Percentiles rank a stretch among this genome's conserved stretches.
These are phyloP conservation scores for Exophiala spinifera DNA, from an alignment of 2,329 filamentous ascomycete species.

Conservation along the genomic window DNA sequence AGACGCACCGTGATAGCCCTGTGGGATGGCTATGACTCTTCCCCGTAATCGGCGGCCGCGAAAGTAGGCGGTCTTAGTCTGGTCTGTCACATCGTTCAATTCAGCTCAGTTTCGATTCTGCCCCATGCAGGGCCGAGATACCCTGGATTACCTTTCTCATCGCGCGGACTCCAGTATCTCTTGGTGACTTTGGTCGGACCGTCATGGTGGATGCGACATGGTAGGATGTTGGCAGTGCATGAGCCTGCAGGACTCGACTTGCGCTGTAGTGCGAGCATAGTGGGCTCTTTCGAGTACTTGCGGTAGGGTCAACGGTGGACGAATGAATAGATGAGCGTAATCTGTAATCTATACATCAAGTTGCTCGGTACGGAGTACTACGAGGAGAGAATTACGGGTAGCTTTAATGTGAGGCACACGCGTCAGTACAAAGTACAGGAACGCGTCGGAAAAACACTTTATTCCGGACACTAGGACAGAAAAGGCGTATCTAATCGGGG, in stretches of 20 bases:
- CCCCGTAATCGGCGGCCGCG: conserved; percentile 77
- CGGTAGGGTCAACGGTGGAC: too few species aligned
- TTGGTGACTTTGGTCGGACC: conserved; percentile 64
- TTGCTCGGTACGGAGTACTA: too few species aligned
- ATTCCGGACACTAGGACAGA: neutral
- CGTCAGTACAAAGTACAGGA: too few species aligned
- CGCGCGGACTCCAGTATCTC: conserved; percentile 67
- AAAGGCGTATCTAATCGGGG: neutral
- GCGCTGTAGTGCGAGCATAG: conserved; percentile 46
- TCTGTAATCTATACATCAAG: too few species aligned
- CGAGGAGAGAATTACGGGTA: too few species aligned
- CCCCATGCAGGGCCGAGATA: too few species aligned
- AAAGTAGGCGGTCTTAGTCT: conserved; percentile 62
- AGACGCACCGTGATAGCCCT: conserved; percentile 60
- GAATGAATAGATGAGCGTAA: too few species aligned
- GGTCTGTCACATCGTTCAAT: conserved; percentile 41
- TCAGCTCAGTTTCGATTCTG: neutral
- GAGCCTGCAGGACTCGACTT: conserved; percentile 14
- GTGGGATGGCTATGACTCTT: conserved; percentile 62
- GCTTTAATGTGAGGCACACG: too few species aligned
- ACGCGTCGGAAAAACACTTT: neutral
- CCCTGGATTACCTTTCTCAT: conserved; percentile 47
- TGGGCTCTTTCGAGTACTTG: neutral
- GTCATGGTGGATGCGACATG: conserved; percentile 75
- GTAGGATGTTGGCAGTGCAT: conserved; percentile 61